phyloP scores from a whole-genome alignment of 495 filamentous ascomycete species.

The Podospora bellae-mahoneyi region DNA sequence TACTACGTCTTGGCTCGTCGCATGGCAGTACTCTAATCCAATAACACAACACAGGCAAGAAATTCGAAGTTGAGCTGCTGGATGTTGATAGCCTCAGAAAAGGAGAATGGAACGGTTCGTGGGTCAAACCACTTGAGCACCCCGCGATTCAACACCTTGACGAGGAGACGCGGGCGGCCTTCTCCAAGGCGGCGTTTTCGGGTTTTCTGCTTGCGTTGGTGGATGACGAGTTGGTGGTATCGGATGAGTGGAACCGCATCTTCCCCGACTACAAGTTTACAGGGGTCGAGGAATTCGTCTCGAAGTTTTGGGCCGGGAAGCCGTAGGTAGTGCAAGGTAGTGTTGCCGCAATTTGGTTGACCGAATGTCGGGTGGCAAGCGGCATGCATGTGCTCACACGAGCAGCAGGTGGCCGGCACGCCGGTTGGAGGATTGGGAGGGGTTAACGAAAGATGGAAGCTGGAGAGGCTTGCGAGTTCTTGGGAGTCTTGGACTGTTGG shows the following conservation, averaged over 20 bases:
- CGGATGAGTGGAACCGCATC: conserved; percentile 52
- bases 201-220: conserved; percentile 43
- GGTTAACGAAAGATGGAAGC: background rate
- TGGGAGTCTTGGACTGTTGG: background rate
- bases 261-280: conserved; percentile 53
- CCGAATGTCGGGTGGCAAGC: too few species aligned
- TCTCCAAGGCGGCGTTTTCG: conserved; percentile 23
- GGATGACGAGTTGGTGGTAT: conserved; percentile 41
- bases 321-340: conserved; percentile 6
- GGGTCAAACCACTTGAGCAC: conserved; percentile 42
- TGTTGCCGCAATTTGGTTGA: background rate
- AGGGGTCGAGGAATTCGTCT: conserved; percentile 46
- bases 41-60: conserved; percentile 31
- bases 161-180: conserved; percentile 29
- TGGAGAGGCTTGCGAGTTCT: background rate
- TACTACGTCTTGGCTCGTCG: background rate
- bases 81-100: conserved; percentile 45
- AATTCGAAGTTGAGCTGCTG: conserved; percentile 43
- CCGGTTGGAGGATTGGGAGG: too few species aligned
- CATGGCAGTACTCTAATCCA: background rate
- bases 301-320: conserved; percentile 45
- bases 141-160: conserved; percentile 45
- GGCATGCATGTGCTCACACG: background rate
- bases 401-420: background rate
- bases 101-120: conserved; percentile 45